phyloP scores from a whole-genome alignment of 2,329 filamentous ascomycete genomes.

The Penicillium hesseltinei region DNA sequence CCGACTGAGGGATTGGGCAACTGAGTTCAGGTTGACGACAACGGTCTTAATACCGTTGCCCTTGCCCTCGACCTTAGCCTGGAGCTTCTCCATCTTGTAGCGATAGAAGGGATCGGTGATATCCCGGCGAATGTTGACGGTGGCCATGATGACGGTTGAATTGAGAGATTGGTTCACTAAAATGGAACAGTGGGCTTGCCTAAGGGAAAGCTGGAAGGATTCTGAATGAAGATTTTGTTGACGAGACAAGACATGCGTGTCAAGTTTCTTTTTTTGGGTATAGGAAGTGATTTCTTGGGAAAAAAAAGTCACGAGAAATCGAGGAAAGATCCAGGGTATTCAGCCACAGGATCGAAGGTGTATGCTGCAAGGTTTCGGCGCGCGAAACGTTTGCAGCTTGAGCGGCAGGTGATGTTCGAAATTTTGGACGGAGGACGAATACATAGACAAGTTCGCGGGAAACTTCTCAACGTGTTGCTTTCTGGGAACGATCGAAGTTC shows the following conservation, averaged over 20 bases:
- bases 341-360: constrained; percentile 92
- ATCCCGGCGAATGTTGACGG: constrained; percentile 97
- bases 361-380: constrained; percentile 88
- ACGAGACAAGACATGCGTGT: constrained; percentile 61
- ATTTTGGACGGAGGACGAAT: constrained; percentile 95
- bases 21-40: constrained; percentile 92
- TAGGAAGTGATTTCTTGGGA: constrained; percentile 38
- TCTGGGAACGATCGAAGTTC: constrained; percentile 38
- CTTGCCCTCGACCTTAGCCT: constrained; percentile 99
- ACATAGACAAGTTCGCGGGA: constrained; percentile 75
- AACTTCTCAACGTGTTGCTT: constrained; percentile 35
- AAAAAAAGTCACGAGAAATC: constrained; percentile 27
- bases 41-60: constrained; percentile 99
- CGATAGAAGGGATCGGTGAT: constrained; percentile 98
- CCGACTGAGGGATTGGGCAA: constrained; percentile 86
- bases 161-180: constrained; percentile 27
- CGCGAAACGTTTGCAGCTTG: constrained; percentile 96
- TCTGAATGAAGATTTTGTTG: constrained; percentile 46
- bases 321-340: constrained; percentile 39
- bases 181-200: constrained; percentile 30
- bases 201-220: constrained; percentile 35
- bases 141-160: constrained; percentile 74
- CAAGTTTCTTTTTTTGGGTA: constrained; percentile 25
- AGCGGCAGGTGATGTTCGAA: constrained; percentile 90
- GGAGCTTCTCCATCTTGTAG: constrained; percentile 99